These are phyloP conservation scores for Apostasia ramifera DNA, from an alignment of 106 monocot genomes.

Conservation along the genomic window DNA sequence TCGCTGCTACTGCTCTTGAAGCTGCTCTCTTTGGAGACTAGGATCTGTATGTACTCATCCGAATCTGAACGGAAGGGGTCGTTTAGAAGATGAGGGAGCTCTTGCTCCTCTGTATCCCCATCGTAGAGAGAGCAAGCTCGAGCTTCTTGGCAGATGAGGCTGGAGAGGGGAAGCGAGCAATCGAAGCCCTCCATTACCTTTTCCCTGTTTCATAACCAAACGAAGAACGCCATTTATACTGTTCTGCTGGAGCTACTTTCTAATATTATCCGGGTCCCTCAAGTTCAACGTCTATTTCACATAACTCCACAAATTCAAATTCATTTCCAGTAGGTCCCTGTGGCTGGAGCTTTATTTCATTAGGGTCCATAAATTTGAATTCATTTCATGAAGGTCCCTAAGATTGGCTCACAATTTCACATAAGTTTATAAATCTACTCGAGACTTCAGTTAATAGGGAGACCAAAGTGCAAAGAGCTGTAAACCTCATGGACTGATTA, in stretches of 20 bases:
- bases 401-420: too few species aligned
- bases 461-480: too few species aligned
- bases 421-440: too few species aligned
- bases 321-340: too few species aligned
- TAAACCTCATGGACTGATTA: too few species aligned
- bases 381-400: too few species aligned
- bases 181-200: slow-evolving; percentile 19
- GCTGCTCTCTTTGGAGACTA: slow-evolving; percentile 42
- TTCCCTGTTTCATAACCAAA: background rate
- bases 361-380: too few species aligned
- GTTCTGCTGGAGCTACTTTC: background rate
- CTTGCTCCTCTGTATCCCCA: slow-evolving; percentile 14
- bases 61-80: slow-evolving; percentile 10
- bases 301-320: too few species aligned
- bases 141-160: slow-evolving; percentile 68
- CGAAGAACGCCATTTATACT: slow-evolving; percentile 7
- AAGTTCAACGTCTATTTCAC: too few species aligned
- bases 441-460: too few species aligned
- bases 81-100: background rate
- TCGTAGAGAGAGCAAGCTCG: slow-evolving; percentile 21
- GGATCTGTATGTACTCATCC: slow-evolving; percentile 55
- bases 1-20: background rate
- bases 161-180: slow-evolving; percentile 26
- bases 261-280: background rate
- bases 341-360: too few species aligned